Conservation (phyloP, 2,329 filamentous ascomycete species). For the Aspergillus neoniger region DNA sequence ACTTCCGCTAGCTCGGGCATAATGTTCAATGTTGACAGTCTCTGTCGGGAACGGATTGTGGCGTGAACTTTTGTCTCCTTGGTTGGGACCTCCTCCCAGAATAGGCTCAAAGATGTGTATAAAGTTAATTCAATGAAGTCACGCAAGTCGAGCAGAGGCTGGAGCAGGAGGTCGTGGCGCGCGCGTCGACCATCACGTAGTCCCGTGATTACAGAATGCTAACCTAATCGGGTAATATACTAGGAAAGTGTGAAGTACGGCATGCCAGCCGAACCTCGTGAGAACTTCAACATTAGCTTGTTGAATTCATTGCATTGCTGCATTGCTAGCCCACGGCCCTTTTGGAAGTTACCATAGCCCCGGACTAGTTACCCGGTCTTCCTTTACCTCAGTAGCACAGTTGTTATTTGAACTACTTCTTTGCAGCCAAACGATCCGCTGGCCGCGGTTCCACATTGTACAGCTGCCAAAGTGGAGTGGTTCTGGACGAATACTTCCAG, state of each 20-base stretch:
- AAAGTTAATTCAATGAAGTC: background rate
- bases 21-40: slow-evolving; percentile 3
- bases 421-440: background rate
- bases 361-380: too few species aligned
- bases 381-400: background rate
- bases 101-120: background rate
- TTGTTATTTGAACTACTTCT: background rate
- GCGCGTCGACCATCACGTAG: slow-evolving; percentile 28
- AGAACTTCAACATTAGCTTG: background rate
- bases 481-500: slow-evolving; percentile 36
- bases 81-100: background rate
- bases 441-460: background rate
- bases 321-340: background rate
- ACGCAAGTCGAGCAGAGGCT: background rate
- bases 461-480: slow-evolving; percentile 42
- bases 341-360: background rate
- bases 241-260: background rate
- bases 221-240: slow-evolving; percentile 12
- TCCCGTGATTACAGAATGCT: slow-evolving; percentile 27
- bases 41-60: background rate
- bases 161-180: slow-evolving; percentile 8
- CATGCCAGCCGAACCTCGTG: slow-evolving; percentile 8
- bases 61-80: background rate
- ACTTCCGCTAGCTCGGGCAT: slow-evolving; percentile 63
- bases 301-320: background rate